A percentile compares a stretch with the other conserved stretches of the same genome.
phyloP scores from a whole-genome alignment of 2,329 filamentous ascomycete genomes.

The Fusarium paranaense region DNA sequence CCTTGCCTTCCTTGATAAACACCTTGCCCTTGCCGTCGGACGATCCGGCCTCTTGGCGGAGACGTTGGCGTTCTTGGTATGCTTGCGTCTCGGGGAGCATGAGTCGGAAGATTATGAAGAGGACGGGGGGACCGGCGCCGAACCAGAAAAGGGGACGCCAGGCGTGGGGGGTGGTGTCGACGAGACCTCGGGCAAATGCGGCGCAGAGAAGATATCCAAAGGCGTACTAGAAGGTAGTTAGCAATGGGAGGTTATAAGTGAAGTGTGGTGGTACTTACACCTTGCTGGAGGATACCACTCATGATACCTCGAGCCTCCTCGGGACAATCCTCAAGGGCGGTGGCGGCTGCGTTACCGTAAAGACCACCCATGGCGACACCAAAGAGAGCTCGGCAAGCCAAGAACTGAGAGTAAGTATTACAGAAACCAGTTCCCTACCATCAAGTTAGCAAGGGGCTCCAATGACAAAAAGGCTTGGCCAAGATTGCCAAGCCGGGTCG shows the following conservation, averaged over 20 bases:
- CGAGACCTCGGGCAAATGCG: conserved; percentile 72
- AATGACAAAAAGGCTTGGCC: neutral
- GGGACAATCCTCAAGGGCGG: conserved; percentile 81
- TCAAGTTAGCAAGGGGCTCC: conserved; percentile 14
- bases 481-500: conserved; percentile 11
- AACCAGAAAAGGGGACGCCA: conserved; percentile 95
- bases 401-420: conserved; percentile 75
- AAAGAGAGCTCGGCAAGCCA: conserved; percentile 80
- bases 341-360: conserved; percentile 83
- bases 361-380: conserved; percentile 86
- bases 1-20: conserved; percentile 81
- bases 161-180: conserved; percentile 80
- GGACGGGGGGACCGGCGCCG: conserved; percentile 80
- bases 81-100: conserved; percentile 82
- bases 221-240: conserved; percentile 59
- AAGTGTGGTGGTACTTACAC: conserved; percentile 51
- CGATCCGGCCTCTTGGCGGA: conserved; percentile 61
- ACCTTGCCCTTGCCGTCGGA: conserved; percentile 54
- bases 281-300: conserved; percentile 81
- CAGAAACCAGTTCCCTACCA: conserved; percentile 74
- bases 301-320: conserved; percentile 77
- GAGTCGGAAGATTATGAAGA: conserved; percentile 84
- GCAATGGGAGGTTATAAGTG: neutral
- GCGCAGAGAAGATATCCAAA: conserved; percentile 73
- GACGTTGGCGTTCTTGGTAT: conserved; percentile 73